Evolutionary conservation across 1,284 basidiomycete genomes (phyloP), one percentile per base, ranked within the genome.

Genomic region (Ustilago lituana): DNA sequence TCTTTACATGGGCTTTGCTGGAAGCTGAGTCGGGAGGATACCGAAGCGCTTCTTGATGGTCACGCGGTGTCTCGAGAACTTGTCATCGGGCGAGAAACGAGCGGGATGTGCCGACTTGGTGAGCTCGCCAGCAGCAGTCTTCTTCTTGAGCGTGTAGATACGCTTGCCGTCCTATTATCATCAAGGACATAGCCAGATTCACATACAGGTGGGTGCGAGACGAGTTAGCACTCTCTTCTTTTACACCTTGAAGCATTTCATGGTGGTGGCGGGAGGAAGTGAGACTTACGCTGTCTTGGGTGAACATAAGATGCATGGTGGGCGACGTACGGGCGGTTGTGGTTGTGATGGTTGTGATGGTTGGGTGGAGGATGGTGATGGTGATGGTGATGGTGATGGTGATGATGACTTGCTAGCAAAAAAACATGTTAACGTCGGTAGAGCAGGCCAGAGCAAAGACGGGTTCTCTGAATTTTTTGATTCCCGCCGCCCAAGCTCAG

Each of bases 221-320:
- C n/a, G n/a, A n/a, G n/a, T n/a, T n/a, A n/a, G n/a, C n/a, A n/a
- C n/a, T n/a, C n/a, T n/a, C n/a, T n/a, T n/a, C n/a, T n/a, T n/a
- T n/a, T n/a, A n/a, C n/a, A n/a, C n/a, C n/a, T n/a, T n/a, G n/a
- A n/a, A n/a, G n/a, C n/a, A n/a, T n/a, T n/a, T n/a, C n/a, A n/a
- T n/a, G n/a, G n/a, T n/a, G n/a, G n/a, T 41, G 35, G 20, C 7
- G 2, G 35, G 10, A 20, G 22, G 14, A 23, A 20, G 7, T 7
- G 19, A 29, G 29, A 63, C 78, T 59, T 68, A 81, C 79, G 37
- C 73, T 60, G 47, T 77, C 78, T 46, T 66, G 32, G 23, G 75
- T 73, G 72, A 77, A 82, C 80, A 82, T 82, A 55, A 82, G 75
- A 75, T 82, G 80, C 80, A 82, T 81, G 27, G 45, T 74, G 71